phyloP scores from a whole-genome alignment of 2,329 filamentous ascomycete species.

The Grosmannia serpens region DNA sequence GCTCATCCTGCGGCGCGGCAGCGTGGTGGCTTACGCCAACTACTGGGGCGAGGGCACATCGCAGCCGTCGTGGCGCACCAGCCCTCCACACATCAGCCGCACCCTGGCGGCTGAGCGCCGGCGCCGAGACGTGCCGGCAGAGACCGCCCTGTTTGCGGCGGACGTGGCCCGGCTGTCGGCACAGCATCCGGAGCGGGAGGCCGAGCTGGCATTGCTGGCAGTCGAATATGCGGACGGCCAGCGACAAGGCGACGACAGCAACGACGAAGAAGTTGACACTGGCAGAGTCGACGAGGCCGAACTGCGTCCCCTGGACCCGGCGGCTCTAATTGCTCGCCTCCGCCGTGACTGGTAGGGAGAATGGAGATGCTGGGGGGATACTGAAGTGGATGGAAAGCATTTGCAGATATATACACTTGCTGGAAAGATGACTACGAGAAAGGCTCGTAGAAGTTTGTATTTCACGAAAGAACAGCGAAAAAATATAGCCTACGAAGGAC shows the following conservation, averaged over 20 bases:
- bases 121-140: conserved; percentile 4
- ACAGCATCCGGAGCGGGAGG: conserved; percentile 6
- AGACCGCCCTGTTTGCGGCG: conserved; percentile 19
- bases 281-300: background rate
- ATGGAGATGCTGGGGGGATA: too few species aligned
- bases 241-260: background rate
- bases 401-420: too few species aligned
- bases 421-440: too few species aligned
- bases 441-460: background rate
- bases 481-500: too few species aligned
- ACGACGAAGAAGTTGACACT: background rate
- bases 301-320: background rate
- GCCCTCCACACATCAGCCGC: conserved; percentile 1
- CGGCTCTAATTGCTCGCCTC: background rate
- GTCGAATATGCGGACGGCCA: background rate
- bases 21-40: conserved; percentile 21
- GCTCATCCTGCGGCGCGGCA: conserved; percentile 26
- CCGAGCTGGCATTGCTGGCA: conserved; percentile 7
- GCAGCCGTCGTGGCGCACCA: background rate
- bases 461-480: background rate
- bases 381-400: too few species aligned
- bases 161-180: conserved; percentile 9
- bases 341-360: background rate
- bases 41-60: background rate
- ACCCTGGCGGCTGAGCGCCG: conserved; percentile 12